Evolutionary conservation across 768 basidiomycete genomes (phyloP).

Genomic region (Boletus sensibilis): DNA sequence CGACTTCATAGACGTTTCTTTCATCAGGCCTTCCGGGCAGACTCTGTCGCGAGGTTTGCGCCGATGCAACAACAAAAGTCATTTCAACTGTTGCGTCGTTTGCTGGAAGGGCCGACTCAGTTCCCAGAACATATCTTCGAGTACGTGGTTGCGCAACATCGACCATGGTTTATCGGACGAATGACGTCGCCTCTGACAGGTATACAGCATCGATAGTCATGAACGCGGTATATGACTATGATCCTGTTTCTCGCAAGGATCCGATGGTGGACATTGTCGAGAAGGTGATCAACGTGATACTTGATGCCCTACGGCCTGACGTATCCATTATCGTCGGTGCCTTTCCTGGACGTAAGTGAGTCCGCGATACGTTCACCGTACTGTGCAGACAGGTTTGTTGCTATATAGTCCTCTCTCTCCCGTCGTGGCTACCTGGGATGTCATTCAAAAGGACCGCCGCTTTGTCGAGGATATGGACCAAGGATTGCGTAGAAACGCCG

Average conservation of each 20-base stretch:
- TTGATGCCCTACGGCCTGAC: slow-evolving; percentile 7
- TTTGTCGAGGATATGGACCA: not conserved
- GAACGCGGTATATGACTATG: slow-evolving; percentile 16
- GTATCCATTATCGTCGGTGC: slow-evolving; percentile 9
- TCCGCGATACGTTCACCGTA: not conserved
- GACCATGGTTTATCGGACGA: not conserved
- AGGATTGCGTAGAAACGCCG: slow-evolving; percentile 11
- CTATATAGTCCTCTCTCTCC: slow-evolving; percentile 6
- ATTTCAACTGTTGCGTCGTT: slow-evolving; percentile 28
- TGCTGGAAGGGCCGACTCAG: slow-evolving; percentile 32
- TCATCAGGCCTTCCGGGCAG: slow-evolving; percentile 19
- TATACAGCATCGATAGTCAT: slow-evolving; percentile 11
- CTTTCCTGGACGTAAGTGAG: slow-evolving; percentile 14
- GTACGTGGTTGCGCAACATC: slow-evolving; percentile 4
- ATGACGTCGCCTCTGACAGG: not conserved
- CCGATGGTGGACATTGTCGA: slow-evolving; percentile 9
- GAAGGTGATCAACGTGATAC: slow-evolving; percentile 3
- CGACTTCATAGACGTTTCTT: slow-evolving; percentile 29
- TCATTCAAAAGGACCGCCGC: slow-evolving; percentile 3
- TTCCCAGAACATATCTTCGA: slow-evolving; percentile 34
- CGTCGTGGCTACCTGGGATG: slow-evolving; percentile 17
- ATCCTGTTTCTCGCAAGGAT: slow-evolving; percentile 11
- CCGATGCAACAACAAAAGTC: slow-evolving; percentile 30
- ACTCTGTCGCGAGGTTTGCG: slow-evolving; percentile 19
- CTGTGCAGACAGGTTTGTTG: not conserved